phyloP scores from a whole-genome alignment of 164 flowering plant genomes.

The Macadamia integrifolia region DNA sequence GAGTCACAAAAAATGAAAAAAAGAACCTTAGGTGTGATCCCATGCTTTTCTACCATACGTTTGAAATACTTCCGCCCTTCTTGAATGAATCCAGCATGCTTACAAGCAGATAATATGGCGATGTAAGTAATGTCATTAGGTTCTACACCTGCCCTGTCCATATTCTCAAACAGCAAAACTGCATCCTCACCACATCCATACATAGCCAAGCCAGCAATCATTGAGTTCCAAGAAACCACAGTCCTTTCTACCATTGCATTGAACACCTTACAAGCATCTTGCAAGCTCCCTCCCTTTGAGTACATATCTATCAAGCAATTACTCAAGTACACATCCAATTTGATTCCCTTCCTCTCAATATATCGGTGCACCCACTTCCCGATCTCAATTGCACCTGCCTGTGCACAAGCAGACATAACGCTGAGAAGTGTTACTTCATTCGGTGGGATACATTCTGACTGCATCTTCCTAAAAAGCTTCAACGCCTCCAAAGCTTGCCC shows the following conservation, averaged over 20 bases:
- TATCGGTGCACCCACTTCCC: constrained; percentile 23
- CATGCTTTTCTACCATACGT: constrained; percentile 18
- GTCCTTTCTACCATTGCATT: constrained; percentile 22
- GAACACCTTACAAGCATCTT: constrained; percentile 25
- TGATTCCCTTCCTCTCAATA: constrained; percentile 13
- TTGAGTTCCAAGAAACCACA: constrained; percentile 29
- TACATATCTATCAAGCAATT: constrained; percentile 29
- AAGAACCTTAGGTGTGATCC: constrained; percentile 19
- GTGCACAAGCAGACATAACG: constrained; percentile 17
- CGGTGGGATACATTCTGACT: constrained; percentile 11
- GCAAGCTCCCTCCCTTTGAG: constrained; percentile 21
- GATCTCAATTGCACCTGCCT: constrained; percentile 17
- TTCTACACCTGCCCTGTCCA: constrained; percentile 11
- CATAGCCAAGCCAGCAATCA: constrained; percentile 29
- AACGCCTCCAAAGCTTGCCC: constrained; percentile 14
- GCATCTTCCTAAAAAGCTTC: constrained; percentile 21
- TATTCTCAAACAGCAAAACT: constrained; percentile 18
- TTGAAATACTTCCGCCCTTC: constrained; percentile 23
- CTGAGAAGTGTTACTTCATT: constrained; percentile 20
- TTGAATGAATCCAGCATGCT: constrained; percentile 25
- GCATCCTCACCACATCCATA: constrained; percentile 25
- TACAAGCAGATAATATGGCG: constrained; percentile 28
- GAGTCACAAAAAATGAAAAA: background rate
- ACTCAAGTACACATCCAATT: constrained; percentile 14
- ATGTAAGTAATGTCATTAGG: constrained; percentile 28